Evolutionary conservation across 441 rosid genomes (phyloP), one percentile per base, ranked within the genome.

Genomic region (Mallotus repandus): DNA sequence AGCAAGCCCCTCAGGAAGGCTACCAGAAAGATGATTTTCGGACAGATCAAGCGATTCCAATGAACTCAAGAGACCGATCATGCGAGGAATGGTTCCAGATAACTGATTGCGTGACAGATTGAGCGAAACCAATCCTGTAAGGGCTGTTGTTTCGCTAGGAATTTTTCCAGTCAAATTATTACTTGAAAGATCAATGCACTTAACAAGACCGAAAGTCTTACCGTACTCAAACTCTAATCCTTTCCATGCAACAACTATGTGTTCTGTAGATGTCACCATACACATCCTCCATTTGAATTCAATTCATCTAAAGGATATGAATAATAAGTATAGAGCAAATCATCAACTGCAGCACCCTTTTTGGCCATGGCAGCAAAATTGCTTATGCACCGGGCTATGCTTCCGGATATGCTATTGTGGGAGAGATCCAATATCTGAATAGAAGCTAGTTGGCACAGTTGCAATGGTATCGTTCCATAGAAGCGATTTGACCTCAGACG

Each of bases 351-450:
- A 38, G 32, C 32, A 21, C 25, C 4, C 9, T 52, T 19, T 14
- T 16, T 46, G 29, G 66, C 64, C 79, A 76, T 64, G 6, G 70
- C 70, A 43, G 43, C 63, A 16, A 76, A 56, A 6, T 76, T 61
- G 21, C 63, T 25, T 13, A 70, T 14, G 57, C 64, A 53, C 13
- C 22, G 10, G 6, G 69, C 74, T 8, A 75, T 69, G n/a, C 29
- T n/a, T 61, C 74, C 74, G 21, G 60, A 60, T 49, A 76, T 21
- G 25, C 32, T 56, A 32, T 70, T 63, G 12, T 50, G 10, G 14
- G 76, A 54, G 55, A 73, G 55, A 21, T 82, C 83, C 67, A 82
- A n/a, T 32, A 77, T 18, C 49, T 71, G 73, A 43, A 82, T 15
- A 14, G 19, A 52, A 21, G 60, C 25, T 9, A 71, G 64, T 0